Evolutionary conservation across 176 grass and related monocot genomes (phyloP).

Genomic region (Chrysopogon serrulatus): DNA sequence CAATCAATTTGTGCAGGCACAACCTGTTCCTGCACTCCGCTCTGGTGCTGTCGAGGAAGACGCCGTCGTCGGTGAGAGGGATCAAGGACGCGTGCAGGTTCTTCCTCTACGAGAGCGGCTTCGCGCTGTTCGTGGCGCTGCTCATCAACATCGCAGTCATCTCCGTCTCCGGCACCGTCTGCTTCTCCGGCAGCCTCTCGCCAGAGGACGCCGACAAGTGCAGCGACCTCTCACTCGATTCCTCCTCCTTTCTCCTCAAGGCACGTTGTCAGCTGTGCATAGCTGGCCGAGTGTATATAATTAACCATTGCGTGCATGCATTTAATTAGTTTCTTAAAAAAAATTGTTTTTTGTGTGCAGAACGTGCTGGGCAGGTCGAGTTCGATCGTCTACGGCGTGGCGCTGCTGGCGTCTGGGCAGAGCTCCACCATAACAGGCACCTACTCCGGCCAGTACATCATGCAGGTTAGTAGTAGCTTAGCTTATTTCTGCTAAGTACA

Average conservation of each 20-base stretch:
- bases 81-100: constrained; percentile 87
- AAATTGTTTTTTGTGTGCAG: constrained; percentile 20
- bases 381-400: constrained; percentile 68
- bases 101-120: constrained; percentile 79
- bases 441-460: constrained; percentile 89
- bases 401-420: constrained; percentile 88
- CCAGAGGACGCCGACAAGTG: constrained; percentile 39
- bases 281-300: too few species aligned
- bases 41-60: constrained; percentile 81
- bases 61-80: constrained; percentile 63
- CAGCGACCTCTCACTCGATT: constrained; percentile 50
- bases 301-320: neutral
- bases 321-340: neutral
- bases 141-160: constrained; percentile 89
- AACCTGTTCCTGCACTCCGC: constrained; percentile 96
- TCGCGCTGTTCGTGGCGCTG: constrained; percentile 77
- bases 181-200: constrained; percentile 39
- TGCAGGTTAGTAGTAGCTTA: constrained; percentile 51
- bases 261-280: constrained; percentile 13
- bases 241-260: constrained; percentile 86
- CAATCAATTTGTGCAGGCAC: constrained; percentile 39
- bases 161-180: constrained; percentile 69
- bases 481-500: too few species aligned
- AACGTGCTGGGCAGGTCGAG: constrained; percentile 89
- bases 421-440: constrained; percentile 95